These are phyloP conservation scores for Pezicula neosporulosa DNA, from an alignment of 2,329 filamentous ascomycete species.

Conservation along the genomic window DNA sequence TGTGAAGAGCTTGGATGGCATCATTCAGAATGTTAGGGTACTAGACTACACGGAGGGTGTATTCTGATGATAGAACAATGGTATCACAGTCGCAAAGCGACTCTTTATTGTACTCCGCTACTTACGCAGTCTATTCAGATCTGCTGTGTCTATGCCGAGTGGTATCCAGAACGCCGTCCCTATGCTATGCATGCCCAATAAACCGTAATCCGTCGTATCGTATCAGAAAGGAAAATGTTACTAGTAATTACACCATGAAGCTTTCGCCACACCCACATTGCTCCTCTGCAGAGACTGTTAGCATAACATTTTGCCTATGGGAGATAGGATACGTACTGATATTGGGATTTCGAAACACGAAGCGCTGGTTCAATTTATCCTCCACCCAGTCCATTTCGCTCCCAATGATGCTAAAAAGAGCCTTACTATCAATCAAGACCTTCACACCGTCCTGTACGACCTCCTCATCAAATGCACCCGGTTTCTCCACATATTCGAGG, in stretches of 20 bases:
- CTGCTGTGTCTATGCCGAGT: neutral
- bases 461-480: constrained; percentile 82
- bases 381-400: constrained; percentile 99
- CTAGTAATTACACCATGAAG: constrained; percentile 68
- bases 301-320: constrained; percentile 7
- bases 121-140: constrained; percentile 1
- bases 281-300: constrained; percentile 63
- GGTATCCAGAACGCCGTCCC: constrained; percentile 21
- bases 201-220: constrained; percentile 7
- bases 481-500: constrained; percentile 91
- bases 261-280: constrained; percentile 96
- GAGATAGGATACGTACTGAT: constrained; percentile 70
- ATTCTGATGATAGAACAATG: constrained; percentile 30
- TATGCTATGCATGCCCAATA: constrained; percentile 22
- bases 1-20: constrained; percentile 41
- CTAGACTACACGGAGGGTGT: constrained; percentile 56
- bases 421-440: constrained; percentile 95
- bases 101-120: neutral
- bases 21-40: constrained; percentile 52
- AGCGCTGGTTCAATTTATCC: constrained; percentile 87
- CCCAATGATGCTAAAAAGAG: constrained; percentile 94
- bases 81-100: neutral
- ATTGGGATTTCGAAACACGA: constrained; percentile 95
- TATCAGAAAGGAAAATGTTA: constrained; percentile 5
- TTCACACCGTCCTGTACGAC: constrained; percentile 96